These are phyloP conservation scores for Dioszegia crocea DNA, from an alignment of 768 basidiomycete species.

Conservation along the genomic window DNA sequence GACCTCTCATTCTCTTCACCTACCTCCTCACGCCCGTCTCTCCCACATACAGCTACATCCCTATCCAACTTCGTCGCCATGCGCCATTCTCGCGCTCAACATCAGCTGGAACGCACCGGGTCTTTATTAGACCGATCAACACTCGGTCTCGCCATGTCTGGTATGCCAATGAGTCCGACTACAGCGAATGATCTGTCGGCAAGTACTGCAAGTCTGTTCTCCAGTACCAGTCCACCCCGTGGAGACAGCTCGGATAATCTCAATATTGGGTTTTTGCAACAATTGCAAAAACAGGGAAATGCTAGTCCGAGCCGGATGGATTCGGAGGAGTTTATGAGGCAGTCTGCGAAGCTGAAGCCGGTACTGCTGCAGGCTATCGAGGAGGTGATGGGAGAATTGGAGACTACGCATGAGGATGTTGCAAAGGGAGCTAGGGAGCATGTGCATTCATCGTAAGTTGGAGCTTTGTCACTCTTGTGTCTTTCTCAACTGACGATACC, in stretches of 20 bases:
- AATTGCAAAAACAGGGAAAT: slow-evolving; percentile 2
- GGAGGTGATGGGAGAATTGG: slow-evolving; percentile 91
- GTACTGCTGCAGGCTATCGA: slow-evolving; percentile 95
- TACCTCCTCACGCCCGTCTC: slow-evolving; percentile 10
- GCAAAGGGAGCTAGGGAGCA: slow-evolving; percentile 92
- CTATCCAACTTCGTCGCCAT: slow-evolving; percentile 47
- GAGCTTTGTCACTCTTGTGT: neutral
- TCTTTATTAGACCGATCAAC: slow-evolving; percentile 13
- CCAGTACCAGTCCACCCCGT: slow-evolving; percentile 8
- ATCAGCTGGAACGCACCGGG: slow-evolving; percentile 41
- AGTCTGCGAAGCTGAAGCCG: slow-evolving; percentile 63
- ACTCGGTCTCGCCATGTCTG: slow-evolving; percentile 3
- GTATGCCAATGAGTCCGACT: neutral
- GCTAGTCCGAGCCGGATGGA: slow-evolving; percentile 11
- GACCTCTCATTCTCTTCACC: slow-evolving; percentile 23
- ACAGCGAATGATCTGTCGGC: slow-evolving; percentile 17
- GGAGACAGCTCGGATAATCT: slow-evolving; percentile 10
- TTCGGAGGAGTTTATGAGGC: slow-evolving; percentile 46
- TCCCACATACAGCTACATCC: slow-evolving; percentile 7
- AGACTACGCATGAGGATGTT: slow-evolving; percentile 90
- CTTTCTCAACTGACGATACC: neutral
- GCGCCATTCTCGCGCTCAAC: slow-evolving; percentile 41
- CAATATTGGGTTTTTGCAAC: neutral
- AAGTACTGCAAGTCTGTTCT: slow-evolving; percentile 19
- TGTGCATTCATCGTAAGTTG: slow-evolving; percentile 90